phyloP scores from a whole-genome alignment of 176 grass and related monocot genomes.

The Melocanna baccifera region DNA sequence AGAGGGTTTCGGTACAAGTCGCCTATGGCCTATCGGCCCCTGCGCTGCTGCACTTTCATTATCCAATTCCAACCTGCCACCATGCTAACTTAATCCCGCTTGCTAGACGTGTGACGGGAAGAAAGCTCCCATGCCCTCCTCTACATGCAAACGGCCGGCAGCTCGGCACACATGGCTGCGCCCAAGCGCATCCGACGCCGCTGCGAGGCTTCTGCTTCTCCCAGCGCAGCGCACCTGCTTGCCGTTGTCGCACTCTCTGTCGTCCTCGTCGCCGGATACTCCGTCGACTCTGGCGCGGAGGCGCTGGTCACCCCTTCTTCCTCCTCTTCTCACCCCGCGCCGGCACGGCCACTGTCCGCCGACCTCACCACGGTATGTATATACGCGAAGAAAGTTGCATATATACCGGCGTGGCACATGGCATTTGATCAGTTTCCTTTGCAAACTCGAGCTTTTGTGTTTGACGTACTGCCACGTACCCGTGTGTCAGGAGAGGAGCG shows the following conservation, averaged over 20 bases:
- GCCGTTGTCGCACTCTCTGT: background rate
- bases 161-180: conserved; percentile 1
- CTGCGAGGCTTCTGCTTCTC: background rate
- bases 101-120: background rate
- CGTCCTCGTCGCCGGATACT: background rate
- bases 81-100: conserved; percentile 4
- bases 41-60: too few relatives aligned
- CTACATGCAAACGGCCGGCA: background rate
- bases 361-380: background rate
- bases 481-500: background rate
- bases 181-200: background rate
- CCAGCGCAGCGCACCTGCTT: background rate
- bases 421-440: background rate
- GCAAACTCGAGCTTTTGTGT: background rate
- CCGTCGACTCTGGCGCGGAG: background rate
- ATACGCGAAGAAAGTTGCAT: background rate
- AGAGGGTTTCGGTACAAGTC: too few relatives aligned
- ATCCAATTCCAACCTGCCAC: background rate
- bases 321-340: background rate
- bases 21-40: too few relatives aligned
- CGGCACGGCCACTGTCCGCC: background rate
- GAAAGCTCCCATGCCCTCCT: background rate
- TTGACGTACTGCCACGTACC: background rate
- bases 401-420: background rate
- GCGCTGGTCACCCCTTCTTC: background rate